Percentiles rank a stretch among this genome's conserved stretches.
Evolutionary conservation across 139 green algal species (phyloP).

Genomic region (Chlamydomonas schloesseri): DNA sequence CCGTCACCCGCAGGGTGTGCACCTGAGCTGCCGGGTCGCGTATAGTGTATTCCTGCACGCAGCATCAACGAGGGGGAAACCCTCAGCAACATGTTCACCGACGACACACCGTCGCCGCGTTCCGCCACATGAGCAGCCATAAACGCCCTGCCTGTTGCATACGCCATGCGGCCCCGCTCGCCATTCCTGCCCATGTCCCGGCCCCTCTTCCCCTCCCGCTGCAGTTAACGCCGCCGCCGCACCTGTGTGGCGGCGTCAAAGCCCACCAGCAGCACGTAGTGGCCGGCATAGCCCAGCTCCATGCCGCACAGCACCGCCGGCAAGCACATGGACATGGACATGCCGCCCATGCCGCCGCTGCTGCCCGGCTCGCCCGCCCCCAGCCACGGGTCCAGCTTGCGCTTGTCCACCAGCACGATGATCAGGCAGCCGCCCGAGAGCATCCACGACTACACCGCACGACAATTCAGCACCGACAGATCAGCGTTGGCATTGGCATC

Average conservation of each 20-base stretch:
- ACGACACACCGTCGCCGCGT: too few species aligned
- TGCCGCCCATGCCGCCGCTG: too few species aligned
- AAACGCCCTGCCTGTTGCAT: too few species aligned
- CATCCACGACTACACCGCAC: constrained; percentile 27
- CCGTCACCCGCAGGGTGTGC: constrained; percentile 20
- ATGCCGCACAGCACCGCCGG: constrained; percentile 28
- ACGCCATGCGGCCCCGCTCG: too few species aligned
- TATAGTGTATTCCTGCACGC: constrained; percentile 26
- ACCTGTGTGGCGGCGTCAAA: constrained; percentile 7
- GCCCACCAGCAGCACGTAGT: constrained; percentile 63
- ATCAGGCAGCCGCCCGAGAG: constrained; percentile 69
- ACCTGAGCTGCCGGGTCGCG: constrained; percentile 34
- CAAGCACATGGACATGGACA: neutral
- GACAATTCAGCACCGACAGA: too few species aligned
- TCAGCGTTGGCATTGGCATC: too few species aligned
- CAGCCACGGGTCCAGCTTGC: constrained; percentile 62
- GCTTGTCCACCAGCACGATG: constrained; percentile 89
- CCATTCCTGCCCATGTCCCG: too few species aligned
- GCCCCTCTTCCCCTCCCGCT: too few species aligned
- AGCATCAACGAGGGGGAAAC: too few species aligned
- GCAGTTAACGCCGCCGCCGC: too few species aligned
- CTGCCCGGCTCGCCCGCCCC: neutral
- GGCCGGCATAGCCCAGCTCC: constrained; percentile 40
- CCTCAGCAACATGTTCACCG: too few species aligned
- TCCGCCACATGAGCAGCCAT: too few species aligned